A percentile compares a stretch with the other conserved stretches of the same genome.
Conservation (phyloP, 148 eudicot species). For the Chenopodium suecicum region DNA sequence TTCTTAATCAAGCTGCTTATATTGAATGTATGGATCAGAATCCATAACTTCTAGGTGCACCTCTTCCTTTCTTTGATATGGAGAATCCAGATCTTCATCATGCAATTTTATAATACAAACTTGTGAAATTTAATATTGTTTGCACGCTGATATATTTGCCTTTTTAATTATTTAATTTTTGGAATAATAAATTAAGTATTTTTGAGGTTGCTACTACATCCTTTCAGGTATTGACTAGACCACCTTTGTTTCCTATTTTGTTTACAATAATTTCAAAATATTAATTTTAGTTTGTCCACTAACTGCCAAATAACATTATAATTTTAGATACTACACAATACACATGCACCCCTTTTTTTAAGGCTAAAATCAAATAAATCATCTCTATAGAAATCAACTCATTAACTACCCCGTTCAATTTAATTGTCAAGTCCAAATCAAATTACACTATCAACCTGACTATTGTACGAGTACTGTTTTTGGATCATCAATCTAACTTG, state of each 20-base stretch:
- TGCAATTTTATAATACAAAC: neutral
- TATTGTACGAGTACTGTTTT: too few species aligned
- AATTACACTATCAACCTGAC: too few species aligned
- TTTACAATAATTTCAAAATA: neutral
- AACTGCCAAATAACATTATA: neutral
- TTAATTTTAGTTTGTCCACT: neutral
- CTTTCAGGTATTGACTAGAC: conserved; percentile 29
- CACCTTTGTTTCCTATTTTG: conserved; percentile 13
- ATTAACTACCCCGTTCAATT: neutral
- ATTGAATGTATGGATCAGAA: conserved; percentile 16
- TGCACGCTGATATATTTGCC: conserved; percentile 11
- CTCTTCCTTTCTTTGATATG: neutral
- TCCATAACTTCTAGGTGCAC: conserved; percentile 9
- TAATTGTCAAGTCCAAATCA: too few species aligned
- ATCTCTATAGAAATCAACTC: neutral
- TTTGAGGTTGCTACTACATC: conserved; percentile 11
- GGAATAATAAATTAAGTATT: neutral
- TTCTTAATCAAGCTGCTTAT: conserved; percentile 21
- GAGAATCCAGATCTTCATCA: conserved; percentile 14
- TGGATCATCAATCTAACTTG: neutral
- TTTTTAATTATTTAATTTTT: neutral
- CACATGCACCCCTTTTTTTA: neutral
- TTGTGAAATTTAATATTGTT: conserved; percentile 3
- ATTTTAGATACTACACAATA: neutral
- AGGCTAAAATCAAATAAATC: neutral